Conservation (phyloP, 441 rosid genomes). For the Macaranga tanarius region DNA sequence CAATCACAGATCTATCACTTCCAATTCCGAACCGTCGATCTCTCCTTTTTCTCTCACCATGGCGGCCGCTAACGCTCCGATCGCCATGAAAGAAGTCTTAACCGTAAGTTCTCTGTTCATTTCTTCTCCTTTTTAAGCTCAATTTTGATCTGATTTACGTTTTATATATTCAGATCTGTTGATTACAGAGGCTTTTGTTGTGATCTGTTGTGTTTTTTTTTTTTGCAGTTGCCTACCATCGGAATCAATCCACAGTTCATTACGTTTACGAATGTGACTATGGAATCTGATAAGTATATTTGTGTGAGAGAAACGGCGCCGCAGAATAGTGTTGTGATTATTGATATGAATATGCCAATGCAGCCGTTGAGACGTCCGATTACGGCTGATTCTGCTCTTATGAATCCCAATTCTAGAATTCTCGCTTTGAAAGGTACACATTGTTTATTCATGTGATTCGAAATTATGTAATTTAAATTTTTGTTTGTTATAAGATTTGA, state of each 20-base stretch:
- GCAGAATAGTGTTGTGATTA: slow-evolving; percentile 92
- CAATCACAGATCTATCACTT: slow-evolving; percentile 43
- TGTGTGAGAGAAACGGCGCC: slow-evolving; percentile 89
- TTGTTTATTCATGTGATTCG: background rate
- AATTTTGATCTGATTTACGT: background rate
- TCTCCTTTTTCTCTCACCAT: slow-evolving; percentile 25
- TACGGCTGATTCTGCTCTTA: slow-evolving; percentile 96
- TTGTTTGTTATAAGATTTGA: too few relatives aligned
- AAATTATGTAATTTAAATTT: too few relatives aligned
- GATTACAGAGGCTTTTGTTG: background rate
- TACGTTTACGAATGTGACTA: slow-evolving; percentile 85
- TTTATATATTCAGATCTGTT: slow-evolving; percentile 14
- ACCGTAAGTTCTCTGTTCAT: slow-evolving; percentile 33
- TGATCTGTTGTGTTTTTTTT: slow-evolving; percentile 12
- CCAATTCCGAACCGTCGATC: slow-evolving; percentile 35
- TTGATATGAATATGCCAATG: slow-evolving; percentile 92
- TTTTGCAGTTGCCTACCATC: slow-evolving; percentile 59
- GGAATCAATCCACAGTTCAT: slow-evolving; percentile 90
- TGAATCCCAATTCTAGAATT: slow-evolving; percentile 92
- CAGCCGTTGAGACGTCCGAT: slow-evolving; percentile 97
- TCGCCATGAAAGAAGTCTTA: slow-evolving; percentile 57
- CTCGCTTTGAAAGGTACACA: slow-evolving; percentile 81
- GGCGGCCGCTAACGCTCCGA: slow-evolving; percentile 70
- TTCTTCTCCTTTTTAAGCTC: too few relatives aligned
- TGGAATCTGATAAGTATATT: slow-evolving; percentile 66